These are phyloP conservation scores for Rhodotorula kratochvilovae DNA, from an alignment of 768 basidiomycete genomes.

Conservation along the genomic window DNA sequence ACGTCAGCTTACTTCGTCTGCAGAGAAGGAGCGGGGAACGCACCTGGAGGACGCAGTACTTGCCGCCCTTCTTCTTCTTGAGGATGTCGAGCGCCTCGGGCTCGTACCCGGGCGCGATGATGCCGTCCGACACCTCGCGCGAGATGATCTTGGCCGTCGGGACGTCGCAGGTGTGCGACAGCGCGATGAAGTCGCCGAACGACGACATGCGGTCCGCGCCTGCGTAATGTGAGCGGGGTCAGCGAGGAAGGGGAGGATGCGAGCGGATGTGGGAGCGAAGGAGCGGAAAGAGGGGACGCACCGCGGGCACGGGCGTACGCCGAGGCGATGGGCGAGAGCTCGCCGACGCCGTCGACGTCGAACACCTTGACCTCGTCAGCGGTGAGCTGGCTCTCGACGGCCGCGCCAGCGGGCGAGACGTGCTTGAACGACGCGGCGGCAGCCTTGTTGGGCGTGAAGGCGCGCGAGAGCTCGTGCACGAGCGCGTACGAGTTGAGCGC, in stretches of 20 bases:
- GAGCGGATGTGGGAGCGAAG: neutral
- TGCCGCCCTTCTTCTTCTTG: constrained; percentile 93
- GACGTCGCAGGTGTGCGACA: constrained; percentile 86
- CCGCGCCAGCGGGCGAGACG: constrained; percentile 95
- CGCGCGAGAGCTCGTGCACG: constrained; percentile 85
- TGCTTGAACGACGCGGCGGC: constrained; percentile 99
- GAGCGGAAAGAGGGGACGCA: constrained; percentile 46
- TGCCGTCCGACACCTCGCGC: constrained; percentile 97
- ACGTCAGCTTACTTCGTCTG: neutral
- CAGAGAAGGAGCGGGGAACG: too few species aligned
- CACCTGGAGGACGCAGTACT: constrained; percentile 95
- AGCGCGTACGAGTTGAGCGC: constrained; percentile 95
- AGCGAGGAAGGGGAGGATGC: neutral
- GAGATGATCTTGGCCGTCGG: constrained; percentile 95
- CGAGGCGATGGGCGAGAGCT: constrained; percentile 77
- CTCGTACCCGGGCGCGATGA: constrained; percentile 91
- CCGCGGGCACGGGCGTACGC: constrained; percentile 96
- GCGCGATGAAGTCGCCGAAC: constrained; percentile 96
- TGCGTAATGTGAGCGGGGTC: constrained; percentile 41
- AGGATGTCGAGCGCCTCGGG: constrained; percentile 82
- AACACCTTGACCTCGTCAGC: constrained; percentile 88
- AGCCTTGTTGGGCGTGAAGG: constrained; percentile 65
- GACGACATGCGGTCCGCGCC: constrained; percentile 99
- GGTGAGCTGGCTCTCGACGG: constrained; percentile 68
- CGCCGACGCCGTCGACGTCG: constrained; percentile 88